Base-by-base conservation (phyloP, 345 rosid genomes). In the Orychophragmus violaceus region DNA sequence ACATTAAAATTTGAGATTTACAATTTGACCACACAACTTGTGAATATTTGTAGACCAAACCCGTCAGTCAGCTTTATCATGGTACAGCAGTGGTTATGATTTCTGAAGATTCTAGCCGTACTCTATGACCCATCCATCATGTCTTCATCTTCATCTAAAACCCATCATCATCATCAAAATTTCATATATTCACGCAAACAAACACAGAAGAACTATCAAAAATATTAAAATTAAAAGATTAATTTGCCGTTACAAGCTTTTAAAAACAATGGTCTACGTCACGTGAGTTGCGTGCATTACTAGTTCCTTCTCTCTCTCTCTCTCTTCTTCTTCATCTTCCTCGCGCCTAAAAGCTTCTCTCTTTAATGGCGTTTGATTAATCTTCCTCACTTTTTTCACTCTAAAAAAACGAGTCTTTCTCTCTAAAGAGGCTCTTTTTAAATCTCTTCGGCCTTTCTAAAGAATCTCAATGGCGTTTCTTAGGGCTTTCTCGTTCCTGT, bases 231-330 rank as follows among this genome's bases (percentile, higher is more conserved):
- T 3, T 22, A 69, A 57, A 19, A 52, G 11, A 3, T 46, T 44
- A 28, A 56, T 46, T 70, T 59, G 41, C 71, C 50, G 75, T 82
- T 80, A 65, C 82, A 24, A 64, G 66, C 28, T 45, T 58, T 74
- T 21, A 59, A 58, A 65, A 35, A 14, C 18, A 46, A 55, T 45
- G 62, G 75, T 53, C 61, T 53, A 48, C 24, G 69, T 82, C 85
- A 84, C 86, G 86, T 76, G 87, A 82, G 72, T 27, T 71, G 68
- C 83, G 77, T 86, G 85, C 61, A 25, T 53, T 13, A 42, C 71
- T 52, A 22, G 32, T 10, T 54, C 35, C 37, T 32, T 54, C n/a
- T n/a, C n/a, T n/a, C 77, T 48, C 76, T 50, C 50, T 23, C 52
- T 41, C 22, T 49, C 29, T 23, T 45, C 63, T 21, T 36, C 71